phyloP scores from a whole-genome alignment of 78 protist species.

The Goniomonas avonlea region DNA sequence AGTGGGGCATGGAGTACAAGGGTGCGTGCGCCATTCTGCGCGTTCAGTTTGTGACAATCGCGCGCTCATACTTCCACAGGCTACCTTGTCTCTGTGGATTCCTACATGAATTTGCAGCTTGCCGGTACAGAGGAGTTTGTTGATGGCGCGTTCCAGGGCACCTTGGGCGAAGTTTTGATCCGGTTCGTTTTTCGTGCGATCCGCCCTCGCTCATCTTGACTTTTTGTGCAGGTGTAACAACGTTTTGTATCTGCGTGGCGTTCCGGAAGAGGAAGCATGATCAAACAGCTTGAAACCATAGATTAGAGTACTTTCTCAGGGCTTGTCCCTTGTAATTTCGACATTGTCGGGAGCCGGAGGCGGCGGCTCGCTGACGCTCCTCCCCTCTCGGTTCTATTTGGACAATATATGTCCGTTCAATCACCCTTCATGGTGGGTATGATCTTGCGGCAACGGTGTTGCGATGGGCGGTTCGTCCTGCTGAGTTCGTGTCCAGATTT shows the following conservation, averaged over 20 bases:
- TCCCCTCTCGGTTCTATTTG: no score
- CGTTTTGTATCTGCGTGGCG: slow-evolving; percentile 56
- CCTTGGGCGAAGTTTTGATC: slow-evolving; percentile 13
- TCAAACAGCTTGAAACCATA: no score
- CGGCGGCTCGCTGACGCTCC: no score
- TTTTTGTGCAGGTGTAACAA: slow-evolving; percentile 54
- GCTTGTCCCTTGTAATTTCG: no score
- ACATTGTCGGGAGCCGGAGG: no score
- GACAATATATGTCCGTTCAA: no score
- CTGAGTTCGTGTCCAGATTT: no score
- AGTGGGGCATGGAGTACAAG: slow-evolving; percentile 88
- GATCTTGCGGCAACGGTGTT: no score
- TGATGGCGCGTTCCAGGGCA: slow-evolving; percentile 43
- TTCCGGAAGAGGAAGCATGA: slow-evolving; percentile 50
- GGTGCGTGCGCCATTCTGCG: slow-evolving; percentile 33
- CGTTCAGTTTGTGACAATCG: not conserved
- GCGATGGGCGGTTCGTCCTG: no score
- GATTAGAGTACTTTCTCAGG: no score
- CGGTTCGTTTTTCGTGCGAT: not conserved
- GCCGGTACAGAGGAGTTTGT: slow-evolving; percentile 62
- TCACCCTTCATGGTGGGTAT: no score
- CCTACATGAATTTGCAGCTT: slow-evolving; percentile 74
- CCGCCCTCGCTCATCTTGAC: not conserved
- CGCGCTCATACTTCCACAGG: slow-evolving; percentile 2
- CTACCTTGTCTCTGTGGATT: slow-evolving; percentile 45